Base-by-base conservation (phyloP, 2,329 filamentous ascomycete genomes). In the Alternaria viburni region DNA sequence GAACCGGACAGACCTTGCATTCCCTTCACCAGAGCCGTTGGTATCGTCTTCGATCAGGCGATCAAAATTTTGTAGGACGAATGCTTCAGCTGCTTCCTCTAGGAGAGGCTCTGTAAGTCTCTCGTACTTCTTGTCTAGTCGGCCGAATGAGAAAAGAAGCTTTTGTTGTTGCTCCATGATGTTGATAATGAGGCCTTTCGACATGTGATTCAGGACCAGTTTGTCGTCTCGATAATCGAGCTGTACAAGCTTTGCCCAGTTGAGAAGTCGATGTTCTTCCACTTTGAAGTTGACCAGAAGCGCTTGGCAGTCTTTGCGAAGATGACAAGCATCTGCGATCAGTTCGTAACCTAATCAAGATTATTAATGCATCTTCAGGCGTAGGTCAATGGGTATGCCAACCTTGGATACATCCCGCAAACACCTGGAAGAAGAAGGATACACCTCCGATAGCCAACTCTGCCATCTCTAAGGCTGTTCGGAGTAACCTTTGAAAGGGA, bases 351-450 rank as follows among this genome's bases (percentile, higher is more conserved):
- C 79, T 77, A 13, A 25, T 4, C 6, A 23, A n/a, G 47, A 23
- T n/a, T 30, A 45, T 59, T 30, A 52, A 45, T 8, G 6, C 2
- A 47, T n/a, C 6, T n/a, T 44, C 15, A 4, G 17, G 30, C 13
- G 11, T 21, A 19, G n/a, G 13, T 41, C 4, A 15, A 41, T 19
- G 23, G 23, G 19, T 32, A 47, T 36, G 55, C 66, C 19, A 23
- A 72, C 76, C 76, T 69, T 79, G 70, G 21, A 80, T 67, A 66
- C 76, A 79, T 75, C 77, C 78, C 65, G 77, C 74, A 54, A 79
- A 80, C 21, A 74, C 75, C 54, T 79, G 76, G 43, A 79, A 80
- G 32, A 74, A 74, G 57, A 80, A 65, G 1, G 75, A 77, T n/a
- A 79, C 69, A 10, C 65, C 67, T 28, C 68, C 74, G 36, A 79